Percentiles rank a stretch among this genome's conserved stretches.
Evolutionary conservation across 208 protist genomes (phyloP).

Genomic region (Endotrypanum monterogeii): DNA sequence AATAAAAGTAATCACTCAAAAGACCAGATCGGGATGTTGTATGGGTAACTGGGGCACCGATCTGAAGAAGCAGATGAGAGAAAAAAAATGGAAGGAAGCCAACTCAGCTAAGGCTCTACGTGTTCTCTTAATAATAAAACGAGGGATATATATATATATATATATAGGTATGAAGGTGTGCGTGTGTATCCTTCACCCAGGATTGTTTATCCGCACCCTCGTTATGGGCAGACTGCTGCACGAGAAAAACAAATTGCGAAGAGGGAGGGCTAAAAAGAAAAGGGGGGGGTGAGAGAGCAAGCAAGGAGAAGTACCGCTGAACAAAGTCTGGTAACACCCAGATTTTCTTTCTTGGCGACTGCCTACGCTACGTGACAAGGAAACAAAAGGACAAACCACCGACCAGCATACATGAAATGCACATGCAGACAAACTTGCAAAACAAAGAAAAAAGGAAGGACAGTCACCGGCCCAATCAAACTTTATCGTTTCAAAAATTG

Average conservation of each 20-base stretch:
- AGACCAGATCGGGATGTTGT: too few relatives aligned
- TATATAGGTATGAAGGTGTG: background rate
- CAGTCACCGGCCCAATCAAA: background rate
- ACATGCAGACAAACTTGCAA: background rate
- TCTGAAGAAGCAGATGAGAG: too few relatives aligned
- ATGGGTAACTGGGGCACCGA: too few relatives aligned
- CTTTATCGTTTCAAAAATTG: background rate
- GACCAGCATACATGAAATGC: background rate
- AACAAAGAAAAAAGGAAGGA: background rate
- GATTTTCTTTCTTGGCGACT: background rate
- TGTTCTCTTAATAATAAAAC: background rate
- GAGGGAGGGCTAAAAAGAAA: too few relatives aligned
- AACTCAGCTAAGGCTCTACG: background rate
- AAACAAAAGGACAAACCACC: background rate
- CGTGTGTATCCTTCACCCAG: background rate
- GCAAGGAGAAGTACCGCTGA: constrained; percentile 7
- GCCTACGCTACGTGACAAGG: background rate
- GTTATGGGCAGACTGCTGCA: background rate
- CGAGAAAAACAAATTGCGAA: too few relatives aligned
- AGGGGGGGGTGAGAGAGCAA: background rate
- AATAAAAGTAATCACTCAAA: too few relatives aligned
- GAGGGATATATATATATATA: background rate
- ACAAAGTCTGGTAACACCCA: too few relatives aligned
- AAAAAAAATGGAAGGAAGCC: too few relatives aligned
- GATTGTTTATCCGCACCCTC: background rate